Percentiles rank a stretch among this genome's conserved stretches.
phyloP scores from a whole-genome alignment of 2,329 filamentous ascomycete genomes.

The Lasiodiplodia hormozganensis region DNA sequence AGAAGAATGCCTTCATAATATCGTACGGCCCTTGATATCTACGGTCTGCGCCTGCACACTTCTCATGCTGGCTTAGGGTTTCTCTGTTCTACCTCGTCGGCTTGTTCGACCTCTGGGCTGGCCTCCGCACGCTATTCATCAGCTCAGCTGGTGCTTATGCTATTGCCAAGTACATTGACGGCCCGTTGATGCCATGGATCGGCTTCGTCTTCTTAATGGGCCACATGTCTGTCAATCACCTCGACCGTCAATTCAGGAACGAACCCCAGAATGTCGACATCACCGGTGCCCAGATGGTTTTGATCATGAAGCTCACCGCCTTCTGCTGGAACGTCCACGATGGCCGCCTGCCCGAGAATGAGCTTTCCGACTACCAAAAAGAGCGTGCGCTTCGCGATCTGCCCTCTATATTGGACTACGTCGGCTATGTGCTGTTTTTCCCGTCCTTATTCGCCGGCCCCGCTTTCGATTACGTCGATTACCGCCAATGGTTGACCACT shows the following conservation, averaged over 20 bases:
- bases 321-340: conserved; percentile 99
- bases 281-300: conserved; percentile 95
- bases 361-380: conserved; percentile 87
- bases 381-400: conserved; percentile 78
- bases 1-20: conserved; percentile 90
- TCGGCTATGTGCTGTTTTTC: conserved; percentile 94
- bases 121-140: conserved; percentile 78
- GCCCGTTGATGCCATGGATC: conserved; percentile 97
- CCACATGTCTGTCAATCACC: conserved; percentile 91
- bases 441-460: conserved; percentile 88
- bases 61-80: conserved; percentile 58
- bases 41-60: background rate
- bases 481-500: conserved; percentile 89
- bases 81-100: conserved; percentile 92
- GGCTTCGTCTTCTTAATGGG: conserved; percentile 94
- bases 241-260: conserved; percentile 76
- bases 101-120: conserved; percentile 90
- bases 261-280: conserved; percentile 78
- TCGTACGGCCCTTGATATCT: conserved; percentile 56
- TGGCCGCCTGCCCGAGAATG: conserved; percentile 76
- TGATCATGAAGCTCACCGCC: conserved; percentile 95
- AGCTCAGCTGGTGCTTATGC: conserved; percentile 80
- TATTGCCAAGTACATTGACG: conserved; percentile 83
- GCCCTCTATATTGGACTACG: conserved; percentile 79
- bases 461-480: conserved; percentile 93